Percentiles rank a stretch among this genome's conserved stretches.
Evolutionary conservation across 2,329 filamentous ascomycete species (phyloP).

Genomic region (Grosmannia huntii): DNA sequence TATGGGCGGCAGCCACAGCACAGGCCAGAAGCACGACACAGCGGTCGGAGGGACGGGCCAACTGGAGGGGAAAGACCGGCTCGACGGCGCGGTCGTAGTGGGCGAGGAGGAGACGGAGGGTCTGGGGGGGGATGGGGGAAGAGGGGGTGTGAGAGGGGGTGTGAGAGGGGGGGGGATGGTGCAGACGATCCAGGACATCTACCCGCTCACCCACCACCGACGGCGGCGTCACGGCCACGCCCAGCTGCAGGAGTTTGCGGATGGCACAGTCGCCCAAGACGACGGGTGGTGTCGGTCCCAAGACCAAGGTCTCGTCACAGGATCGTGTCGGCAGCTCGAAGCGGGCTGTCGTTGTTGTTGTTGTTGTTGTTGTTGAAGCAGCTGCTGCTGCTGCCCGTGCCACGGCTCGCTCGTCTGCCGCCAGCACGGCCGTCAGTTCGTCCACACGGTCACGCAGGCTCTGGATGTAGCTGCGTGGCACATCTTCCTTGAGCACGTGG

Average conservation of each 20-base stretch:
- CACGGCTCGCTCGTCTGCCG: background rate
- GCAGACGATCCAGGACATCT: too few relatives aligned
- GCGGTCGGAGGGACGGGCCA: background rate
- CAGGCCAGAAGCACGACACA: background rate
- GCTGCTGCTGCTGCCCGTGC: background rate
- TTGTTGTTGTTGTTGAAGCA: too few relatives aligned
- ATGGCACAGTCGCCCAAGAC: slow-evolving; percentile 1
- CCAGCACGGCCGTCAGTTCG: background rate
- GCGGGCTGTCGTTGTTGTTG: background rate
- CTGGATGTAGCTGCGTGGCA: slow-evolving; percentile 3
- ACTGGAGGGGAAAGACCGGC: background rate
- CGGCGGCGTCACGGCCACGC: background rate
- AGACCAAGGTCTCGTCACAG: background rate
- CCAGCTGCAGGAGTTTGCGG: slow-evolving; percentile 1
- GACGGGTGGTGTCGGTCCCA: background rate
- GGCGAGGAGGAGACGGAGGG: background rate
- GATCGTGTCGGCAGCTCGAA: background rate
- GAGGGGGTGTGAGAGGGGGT: too few relatives aligned
- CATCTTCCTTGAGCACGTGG: background rate
- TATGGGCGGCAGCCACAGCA: slow-evolving; percentile 3
- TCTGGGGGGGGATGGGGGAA: background rate
- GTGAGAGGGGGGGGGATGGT: too few relatives aligned
- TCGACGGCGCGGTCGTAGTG: slow-evolving; percentile 1
- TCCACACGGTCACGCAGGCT: slow-evolving; percentile 1
- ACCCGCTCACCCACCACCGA: background rate